Evolutionary conservation across 179 eudicot genomes (phyloP), one percentile per base, ranked within the genome.

Genomic region (Silene coronaria): DNA sequence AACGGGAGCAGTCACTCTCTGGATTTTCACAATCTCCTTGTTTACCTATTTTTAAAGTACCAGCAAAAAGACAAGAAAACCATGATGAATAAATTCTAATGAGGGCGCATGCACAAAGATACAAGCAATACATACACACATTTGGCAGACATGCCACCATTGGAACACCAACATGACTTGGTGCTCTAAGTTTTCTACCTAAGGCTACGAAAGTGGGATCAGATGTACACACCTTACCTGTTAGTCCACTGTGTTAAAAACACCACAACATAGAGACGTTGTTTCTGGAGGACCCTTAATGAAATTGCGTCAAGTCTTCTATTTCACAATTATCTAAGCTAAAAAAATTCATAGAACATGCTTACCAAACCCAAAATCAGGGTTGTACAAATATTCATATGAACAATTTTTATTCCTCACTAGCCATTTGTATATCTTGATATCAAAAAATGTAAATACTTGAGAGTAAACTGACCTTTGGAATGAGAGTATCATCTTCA

Each of bases 1-100:
- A 21, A 90, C 99, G 10, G 95, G 93, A 70, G 99, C 97, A 77
- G 85, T 88, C 82, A 95, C 97, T 88, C 99, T 90, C 87, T 95
- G 99, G 79, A 92, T 85, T 85, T 95, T 95, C 76, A 92, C 99
- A 16, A 95, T 95, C 80, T 95, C 99, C 86, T 90, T 90, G 88
- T 95, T 95, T 71, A 95, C 91, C 99, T 95, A 81, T 75, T 78
- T 76, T 53, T 60, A 63, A 23, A 70, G 61, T 16, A 62, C 6
- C 68, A 77, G 55, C 45, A 61, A 63, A 27, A 24, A 55, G 21
- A 76, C 32, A 62, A 66, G 24, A 66, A 12, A 16, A 26, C 23
- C 69, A 61, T 38, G 34, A 19, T 34, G 12, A 8, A 27, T 14
- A n/a, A 27, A 55, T 28, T 45, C 22, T 57, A 45, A 11, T 57